phyloP scores from a whole-genome alignment of 2,329 filamentous ascomycete genomes.

The Hypoxylon sp. region DNA sequence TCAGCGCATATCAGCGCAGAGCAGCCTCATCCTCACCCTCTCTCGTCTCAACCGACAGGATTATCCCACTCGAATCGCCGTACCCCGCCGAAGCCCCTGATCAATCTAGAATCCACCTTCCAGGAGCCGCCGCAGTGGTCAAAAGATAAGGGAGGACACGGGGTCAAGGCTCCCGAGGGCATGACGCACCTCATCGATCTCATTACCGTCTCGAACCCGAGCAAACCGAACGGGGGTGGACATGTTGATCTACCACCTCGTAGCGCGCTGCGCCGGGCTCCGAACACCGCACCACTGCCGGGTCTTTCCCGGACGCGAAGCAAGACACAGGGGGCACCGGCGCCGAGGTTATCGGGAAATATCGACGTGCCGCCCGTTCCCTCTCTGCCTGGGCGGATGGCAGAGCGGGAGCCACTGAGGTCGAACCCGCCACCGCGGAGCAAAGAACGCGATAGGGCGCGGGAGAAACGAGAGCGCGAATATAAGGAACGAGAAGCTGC shows the following conservation, averaged over 20 bases:
- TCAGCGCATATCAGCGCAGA: constrained; percentile 18
- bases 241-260: constrained; percentile 37
- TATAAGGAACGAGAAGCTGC: constrained; percentile 36
- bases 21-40: constrained; percentile 36
- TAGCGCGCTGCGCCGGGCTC: constrained; percentile 36
- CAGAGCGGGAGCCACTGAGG: constrained; percentile 6
- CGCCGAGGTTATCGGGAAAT: constrained; percentile 18
- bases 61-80: constrained; percentile 38
- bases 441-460: constrained; percentile 20
- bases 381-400: constrained; percentile 23
- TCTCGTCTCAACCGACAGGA: constrained; percentile 31
- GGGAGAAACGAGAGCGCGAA: constrained; percentile 34
- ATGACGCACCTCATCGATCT: constrained; percentile 43
- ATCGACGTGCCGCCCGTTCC: constrained; percentile 41
- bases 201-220: constrained; percentile 37
- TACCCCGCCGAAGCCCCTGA: constrained; percentile 41
- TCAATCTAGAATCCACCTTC: constrained; percentile 40
- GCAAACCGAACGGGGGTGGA: constrained; percentile 12
- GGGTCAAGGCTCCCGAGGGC: constrained; percentile 45
- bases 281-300: constrained; percentile 25
- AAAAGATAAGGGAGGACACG: constrained; percentile 41
- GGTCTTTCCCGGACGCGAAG: constrained; percentile 40
- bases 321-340: constrained; percentile 40
- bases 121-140: constrained; percentile 46
- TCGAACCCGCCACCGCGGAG: constrained; percentile 20